Percentiles rank a stretch among this genome's conserved stretches.
Conservation (phyloP, 202 grass and related monocot species). For the Panicum virgatum region DNA sequence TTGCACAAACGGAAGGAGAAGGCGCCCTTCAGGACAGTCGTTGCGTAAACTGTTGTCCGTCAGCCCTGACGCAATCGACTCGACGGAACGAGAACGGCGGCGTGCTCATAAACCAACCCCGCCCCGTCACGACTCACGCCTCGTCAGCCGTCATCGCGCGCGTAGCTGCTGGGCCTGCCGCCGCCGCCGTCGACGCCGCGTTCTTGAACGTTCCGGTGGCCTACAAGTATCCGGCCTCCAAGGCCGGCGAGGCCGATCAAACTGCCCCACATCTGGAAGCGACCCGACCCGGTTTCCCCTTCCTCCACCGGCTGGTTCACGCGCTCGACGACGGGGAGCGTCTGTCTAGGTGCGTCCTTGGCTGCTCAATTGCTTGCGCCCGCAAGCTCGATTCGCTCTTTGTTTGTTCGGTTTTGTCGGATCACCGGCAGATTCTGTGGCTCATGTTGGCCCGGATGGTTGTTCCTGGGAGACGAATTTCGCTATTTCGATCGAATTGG, state of each 20-base stretch:
- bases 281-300: background rate
- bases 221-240: conserved; percentile 11
- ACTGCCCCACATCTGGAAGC: background rate
- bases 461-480: background rate
- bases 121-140: too few relatives aligned
- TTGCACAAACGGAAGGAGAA: background rate
- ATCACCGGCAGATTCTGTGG: background rate
- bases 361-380: background rate
- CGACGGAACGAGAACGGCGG: background rate
- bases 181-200: conserved; percentile 23
- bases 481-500: background rate
- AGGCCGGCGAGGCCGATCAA: background rate
- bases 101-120: background rate
- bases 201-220: conserved; percentile 36
- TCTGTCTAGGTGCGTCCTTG: conserved; percentile 24
- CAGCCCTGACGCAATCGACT: conserved; percentile 31
- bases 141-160: conserved; percentile 15
- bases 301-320: background rate
- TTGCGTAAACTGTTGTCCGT: background rate
- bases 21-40: background rate
- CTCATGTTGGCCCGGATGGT: background rate
- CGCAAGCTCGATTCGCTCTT: background rate
- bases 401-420: background rate
- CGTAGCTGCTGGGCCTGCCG: background rate
- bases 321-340: background rate